Conservation (phyloP, 495 filamentous ascomycete genomes). For the Recurvomyces mirabilis region DNA sequence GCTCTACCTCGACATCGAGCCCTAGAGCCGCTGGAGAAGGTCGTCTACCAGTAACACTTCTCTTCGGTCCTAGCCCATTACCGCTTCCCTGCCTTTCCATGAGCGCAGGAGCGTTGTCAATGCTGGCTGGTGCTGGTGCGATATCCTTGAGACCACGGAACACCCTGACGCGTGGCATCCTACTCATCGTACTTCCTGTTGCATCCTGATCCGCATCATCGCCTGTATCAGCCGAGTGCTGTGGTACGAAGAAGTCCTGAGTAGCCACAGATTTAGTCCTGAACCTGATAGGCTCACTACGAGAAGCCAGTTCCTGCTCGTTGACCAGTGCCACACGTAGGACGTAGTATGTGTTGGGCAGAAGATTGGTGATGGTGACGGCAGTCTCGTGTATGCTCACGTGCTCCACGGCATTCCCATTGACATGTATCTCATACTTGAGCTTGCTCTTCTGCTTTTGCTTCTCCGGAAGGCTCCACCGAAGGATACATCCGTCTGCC, state of each 20-base stretch:
- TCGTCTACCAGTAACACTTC: slow-evolving; percentile 59
- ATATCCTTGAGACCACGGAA: slow-evolving; percentile 38
- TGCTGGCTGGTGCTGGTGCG: slow-evolving; percentile 36
- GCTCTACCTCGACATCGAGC: slow-evolving; percentile 37
- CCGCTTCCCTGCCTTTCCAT: slow-evolving; percentile 54
- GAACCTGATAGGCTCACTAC: slow-evolving; percentile 74
- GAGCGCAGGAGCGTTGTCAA: slow-evolving; percentile 36
- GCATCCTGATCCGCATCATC: slow-evolving; percentile 22
- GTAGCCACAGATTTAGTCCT: slow-evolving; percentile 35
- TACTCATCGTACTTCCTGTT: slow-evolving; percentile 15
- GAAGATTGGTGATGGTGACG: slow-evolving; percentile 74
- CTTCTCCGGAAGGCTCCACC: slow-evolving; percentile 74
- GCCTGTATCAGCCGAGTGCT: slow-evolving; percentile 24
- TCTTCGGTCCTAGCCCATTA: slow-evolving; percentile 45
- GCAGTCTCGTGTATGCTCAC: slow-evolving; percentile 64
- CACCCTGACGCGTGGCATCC: slow-evolving; percentile 32
- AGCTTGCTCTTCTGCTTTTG: slow-evolving; percentile 64
- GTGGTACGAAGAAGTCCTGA: slow-evolving; percentile 22
- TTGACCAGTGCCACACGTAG: slow-evolving; percentile 84
- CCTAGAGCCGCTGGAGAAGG: slow-evolving; percentile 61
- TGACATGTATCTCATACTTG: slow-evolving; percentile 85
- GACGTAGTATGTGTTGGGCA: slow-evolving; percentile 80
- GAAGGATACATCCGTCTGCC: slow-evolving; percentile 74
- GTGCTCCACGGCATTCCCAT: slow-evolving; percentile 51
- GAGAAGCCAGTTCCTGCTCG: slow-evolving; percentile 79